phyloP scores from a whole-genome alignment of 805 yeast genomes.

The Wickerhamiella azyma region DNA sequence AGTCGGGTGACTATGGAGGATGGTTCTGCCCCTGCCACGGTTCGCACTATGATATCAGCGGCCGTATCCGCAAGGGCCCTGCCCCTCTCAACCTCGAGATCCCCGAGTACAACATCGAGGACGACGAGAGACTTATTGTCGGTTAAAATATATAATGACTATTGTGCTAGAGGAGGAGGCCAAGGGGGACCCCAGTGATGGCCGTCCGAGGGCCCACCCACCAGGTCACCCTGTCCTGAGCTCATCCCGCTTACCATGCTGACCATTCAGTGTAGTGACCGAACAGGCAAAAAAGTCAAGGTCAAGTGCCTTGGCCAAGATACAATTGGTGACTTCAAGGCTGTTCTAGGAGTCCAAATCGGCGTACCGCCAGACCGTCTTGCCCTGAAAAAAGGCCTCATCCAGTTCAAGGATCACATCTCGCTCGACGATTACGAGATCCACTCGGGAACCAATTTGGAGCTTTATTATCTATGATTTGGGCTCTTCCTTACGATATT shows the following conservation, averaged over 20 bases:
- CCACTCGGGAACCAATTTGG: conserved; percentile 77
- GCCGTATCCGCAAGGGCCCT: conserved; percentile 99
- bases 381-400: conserved; percentile 73
- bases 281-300: conserved; percentile 73
- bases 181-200: too few relatives aligned
- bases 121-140: conserved; percentile 60
- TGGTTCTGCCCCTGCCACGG: conserved; percentile 99
- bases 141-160: conserved; percentile 43
- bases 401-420: conserved; percentile 76
- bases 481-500: conserved; percentile 7
- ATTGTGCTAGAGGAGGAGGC: not conserved
- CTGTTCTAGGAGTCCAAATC: conserved; percentile 65
- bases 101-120: conserved; percentile 79
- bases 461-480: conserved; percentile 38
- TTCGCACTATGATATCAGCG: conserved; percentile 98
- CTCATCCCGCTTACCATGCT: conserved; percentile 36
- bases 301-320: conserved; percentile 81
- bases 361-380: conserved; percentile 55
- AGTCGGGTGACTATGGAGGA: conserved; percentile 98
- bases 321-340: conserved; percentile 80
- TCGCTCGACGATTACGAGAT: conserved; percentile 89
- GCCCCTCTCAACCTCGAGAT: conserved; percentile 98
- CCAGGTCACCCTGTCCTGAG: not conserved
- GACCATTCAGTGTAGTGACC: conserved; percentile 58
- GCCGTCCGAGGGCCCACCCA: too few relatives aligned